A percentile compares a stretch with the other conserved stretches of the same genome.
Conservation (phyloP, 2,329 filamentous ascomycete genomes). For the Trichoderma afroharzianum region DNA sequence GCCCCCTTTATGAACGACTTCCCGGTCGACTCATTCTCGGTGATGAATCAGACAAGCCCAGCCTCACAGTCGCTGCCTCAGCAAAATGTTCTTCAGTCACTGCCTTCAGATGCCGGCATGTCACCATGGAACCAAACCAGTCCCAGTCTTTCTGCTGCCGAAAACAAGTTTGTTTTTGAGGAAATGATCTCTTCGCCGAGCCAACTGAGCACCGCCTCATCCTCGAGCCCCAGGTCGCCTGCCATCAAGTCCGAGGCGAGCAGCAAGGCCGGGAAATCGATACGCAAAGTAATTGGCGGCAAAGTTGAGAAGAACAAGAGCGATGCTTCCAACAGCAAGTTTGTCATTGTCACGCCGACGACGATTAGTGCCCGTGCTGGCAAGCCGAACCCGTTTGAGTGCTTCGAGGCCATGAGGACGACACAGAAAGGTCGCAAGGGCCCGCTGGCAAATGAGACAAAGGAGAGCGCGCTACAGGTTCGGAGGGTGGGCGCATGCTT, state of each 20-base stretch:
- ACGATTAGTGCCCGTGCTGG: slow-evolving; percentile 50
- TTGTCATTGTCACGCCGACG: slow-evolving; percentile 54
- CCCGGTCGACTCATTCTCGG: slow-evolving; percentile 29
- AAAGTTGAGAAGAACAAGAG: slow-evolving; percentile 46
- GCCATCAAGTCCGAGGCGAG: slow-evolving; percentile 28
- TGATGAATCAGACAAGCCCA: slow-evolving; percentile 27
- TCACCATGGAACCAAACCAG: slow-evolving; percentile 42
- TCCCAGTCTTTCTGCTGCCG: slow-evolving; percentile 27
- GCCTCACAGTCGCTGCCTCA: slow-evolving; percentile 37
- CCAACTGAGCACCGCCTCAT: slow-evolving; percentile 26
- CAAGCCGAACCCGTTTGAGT: slow-evolving; percentile 51
- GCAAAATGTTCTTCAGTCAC: slow-evolving; percentile 30
- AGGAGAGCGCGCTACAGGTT: slow-evolving; percentile 52
- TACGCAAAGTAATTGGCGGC: slow-evolving; percentile 42
- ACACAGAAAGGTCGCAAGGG: slow-evolving; percentile 56
- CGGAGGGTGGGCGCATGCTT: slow-evolving; percentile 55
- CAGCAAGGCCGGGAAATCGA: slow-evolving; percentile 31
- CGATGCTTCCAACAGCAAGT: slow-evolving; percentile 42
- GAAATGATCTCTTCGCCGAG: slow-evolving; percentile 35
- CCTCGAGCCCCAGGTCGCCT: slow-evolving; percentile 30
- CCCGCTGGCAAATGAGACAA: slow-evolving; percentile 50
- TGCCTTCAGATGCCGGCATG: not conserved
- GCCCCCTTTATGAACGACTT: slow-evolving; percentile 32
- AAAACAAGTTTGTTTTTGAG: slow-evolving; percentile 38
- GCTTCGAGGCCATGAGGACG: slow-evolving; percentile 50